phyloP scores from a whole-genome alignment of 2,329 filamentous ascomycete species.

The Aureobasidium sp. region DNA sequence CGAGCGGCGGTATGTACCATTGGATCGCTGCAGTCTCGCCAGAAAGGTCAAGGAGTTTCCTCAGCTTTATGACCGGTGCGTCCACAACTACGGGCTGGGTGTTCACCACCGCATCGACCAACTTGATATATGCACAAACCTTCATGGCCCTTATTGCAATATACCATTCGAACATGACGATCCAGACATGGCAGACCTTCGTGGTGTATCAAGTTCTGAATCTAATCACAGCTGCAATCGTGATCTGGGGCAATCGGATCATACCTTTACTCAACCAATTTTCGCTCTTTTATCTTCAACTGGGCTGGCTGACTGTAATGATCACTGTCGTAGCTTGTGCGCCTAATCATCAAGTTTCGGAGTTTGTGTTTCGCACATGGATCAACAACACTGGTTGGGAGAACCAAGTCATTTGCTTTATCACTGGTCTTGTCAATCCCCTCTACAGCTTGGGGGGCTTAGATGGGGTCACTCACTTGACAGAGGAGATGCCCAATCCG shows the following conservation, averaged over 20 bases:
- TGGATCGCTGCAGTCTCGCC: slow-evolving; percentile 17
- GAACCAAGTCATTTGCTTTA: slow-evolving; percentile 47
- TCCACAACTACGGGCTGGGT: slow-evolving; percentile 6
- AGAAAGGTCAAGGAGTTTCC: slow-evolving; percentile 13
- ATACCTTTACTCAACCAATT: slow-evolving; percentile 16
- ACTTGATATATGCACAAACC: slow-evolving; percentile 16
- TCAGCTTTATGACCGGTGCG: not conserved
- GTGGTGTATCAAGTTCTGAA: slow-evolving; percentile 16
- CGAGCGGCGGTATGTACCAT: slow-evolving; percentile 18
- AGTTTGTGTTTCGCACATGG: slow-evolving; percentile 47
- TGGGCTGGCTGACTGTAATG: not conserved
- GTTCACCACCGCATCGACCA: slow-evolving; percentile 16
- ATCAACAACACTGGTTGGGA: slow-evolving; percentile 45
- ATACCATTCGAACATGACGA: slow-evolving; percentile 11
- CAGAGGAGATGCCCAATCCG: slow-evolving; percentile 49
- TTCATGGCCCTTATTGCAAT: slow-evolving; percentile 17
- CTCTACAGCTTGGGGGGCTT: slow-evolving; percentile 51
- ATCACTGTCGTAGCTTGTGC: not conserved
- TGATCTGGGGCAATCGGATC: slow-evolving; percentile 16
- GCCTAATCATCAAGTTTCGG: not conserved
- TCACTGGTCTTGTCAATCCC: slow-evolving; percentile 48
- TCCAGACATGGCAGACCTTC: slow-evolving; percentile 17
- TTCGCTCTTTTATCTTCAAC: slow-evolving; percentile 3
- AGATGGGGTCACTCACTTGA: slow-evolving; percentile 51
- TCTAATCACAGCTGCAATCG: slow-evolving; percentile 13